Conservation (phyloP, 306 rosid genomes). For the Abrus precatorius region DNA sequence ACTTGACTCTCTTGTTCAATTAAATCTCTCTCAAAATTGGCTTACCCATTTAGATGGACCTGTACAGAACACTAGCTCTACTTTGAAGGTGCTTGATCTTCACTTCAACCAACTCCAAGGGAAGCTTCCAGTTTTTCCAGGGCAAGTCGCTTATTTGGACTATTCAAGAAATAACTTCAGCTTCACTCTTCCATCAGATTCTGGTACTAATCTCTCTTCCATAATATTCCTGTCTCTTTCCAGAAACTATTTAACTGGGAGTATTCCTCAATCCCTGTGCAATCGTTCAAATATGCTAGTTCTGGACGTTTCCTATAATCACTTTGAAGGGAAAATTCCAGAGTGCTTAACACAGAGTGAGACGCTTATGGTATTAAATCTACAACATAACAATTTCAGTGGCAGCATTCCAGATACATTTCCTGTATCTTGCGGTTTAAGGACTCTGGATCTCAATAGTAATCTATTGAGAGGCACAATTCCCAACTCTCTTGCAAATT, state of each 20-base stretch:
- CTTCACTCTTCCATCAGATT: constrained; percentile 31
- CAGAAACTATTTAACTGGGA: background rate
- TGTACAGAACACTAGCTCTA: background rate
- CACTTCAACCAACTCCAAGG: background rate
- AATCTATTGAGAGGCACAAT: constrained; percentile 43
- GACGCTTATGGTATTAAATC: constrained; percentile 36
- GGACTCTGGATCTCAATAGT: constrained; percentile 45
- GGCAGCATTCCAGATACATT: constrained; percentile 44
- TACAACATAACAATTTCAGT: constrained; percentile 30
- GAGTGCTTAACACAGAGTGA: constrained; percentile 25
- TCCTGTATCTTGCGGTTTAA: constrained; percentile 21
- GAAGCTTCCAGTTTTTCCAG: constrained; percentile 23
- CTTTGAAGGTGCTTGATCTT: constrained; percentile 32
- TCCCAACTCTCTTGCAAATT: constrained; percentile 49
- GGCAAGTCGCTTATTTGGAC: background rate
- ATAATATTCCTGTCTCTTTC: constrained; percentile 30
- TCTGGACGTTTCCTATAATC: constrained; percentile 55
- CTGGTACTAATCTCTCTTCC: background rate
- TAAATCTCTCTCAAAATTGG: constrained; percentile 60
- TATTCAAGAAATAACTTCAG: constrained; percentile 18
- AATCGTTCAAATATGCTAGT: constrained; percentile 32
- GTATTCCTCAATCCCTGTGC: constrained; percentile 54
- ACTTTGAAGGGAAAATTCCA: constrained; percentile 39
- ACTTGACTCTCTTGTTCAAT: background rate
- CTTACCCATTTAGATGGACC: constrained; percentile 14